Percentiles rank a stretch among this genome's conserved stretches.
Conservation (phyloP, 306 rosid species). For the Hylodesmum podocarpum region DNA sequence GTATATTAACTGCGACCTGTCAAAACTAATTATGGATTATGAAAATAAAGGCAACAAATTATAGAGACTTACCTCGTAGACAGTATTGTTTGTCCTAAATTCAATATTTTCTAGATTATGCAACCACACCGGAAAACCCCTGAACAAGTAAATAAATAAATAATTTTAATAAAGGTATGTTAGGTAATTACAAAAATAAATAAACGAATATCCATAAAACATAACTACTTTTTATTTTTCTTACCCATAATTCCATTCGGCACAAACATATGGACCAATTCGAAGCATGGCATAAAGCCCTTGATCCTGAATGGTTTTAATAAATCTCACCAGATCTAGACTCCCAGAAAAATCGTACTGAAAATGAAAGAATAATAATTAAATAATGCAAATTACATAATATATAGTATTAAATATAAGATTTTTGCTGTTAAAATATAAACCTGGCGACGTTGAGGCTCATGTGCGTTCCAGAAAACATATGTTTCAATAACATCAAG, state of each 20-base stretch:
- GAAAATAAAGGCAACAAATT: background rate
- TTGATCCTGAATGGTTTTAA: conserved; percentile 28
- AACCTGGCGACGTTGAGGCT: conserved; percentile 39
- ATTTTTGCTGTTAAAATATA: background rate
- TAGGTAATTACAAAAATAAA: background rate
- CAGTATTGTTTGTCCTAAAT: conserved; percentile 38
- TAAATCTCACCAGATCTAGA: conserved; percentile 27
- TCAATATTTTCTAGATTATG: conserved; percentile 35
- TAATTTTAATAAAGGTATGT: background rate
- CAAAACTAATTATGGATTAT: too few relatives aligned
- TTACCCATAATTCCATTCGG: conserved; percentile 60
- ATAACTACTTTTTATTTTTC: background rate
- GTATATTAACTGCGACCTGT: too few relatives aligned
- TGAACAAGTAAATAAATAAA: background rate
- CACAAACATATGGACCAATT: conserved; percentile 59
- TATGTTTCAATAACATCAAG: conserved; percentile 43
- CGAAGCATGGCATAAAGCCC: conserved; percentile 41
- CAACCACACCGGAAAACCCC: conserved; percentile 59
- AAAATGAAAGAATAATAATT: background rate
- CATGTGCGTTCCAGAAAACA: conserved; percentile 50
- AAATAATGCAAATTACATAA: background rate
- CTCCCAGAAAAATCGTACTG: conserved; percentile 48
- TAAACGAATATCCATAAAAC: background rate
- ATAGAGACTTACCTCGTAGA: conserved; percentile 25
- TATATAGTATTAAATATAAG: background rate